Base-by-base conservation (phyloP, 192 early-diverging fungal genomes). In the Umbelopsis isabellina region DNA sequence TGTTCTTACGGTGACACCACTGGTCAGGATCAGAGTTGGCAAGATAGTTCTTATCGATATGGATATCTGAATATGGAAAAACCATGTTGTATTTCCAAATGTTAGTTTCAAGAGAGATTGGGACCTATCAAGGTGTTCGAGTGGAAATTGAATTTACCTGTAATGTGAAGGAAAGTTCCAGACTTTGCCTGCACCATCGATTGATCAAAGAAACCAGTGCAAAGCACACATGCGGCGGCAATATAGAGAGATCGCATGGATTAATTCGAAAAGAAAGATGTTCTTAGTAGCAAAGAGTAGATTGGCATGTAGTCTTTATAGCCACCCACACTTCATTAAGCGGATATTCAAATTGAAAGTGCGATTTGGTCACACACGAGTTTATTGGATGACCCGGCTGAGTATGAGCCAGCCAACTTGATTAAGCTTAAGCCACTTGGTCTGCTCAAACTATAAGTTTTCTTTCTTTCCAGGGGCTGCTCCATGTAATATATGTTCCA, bases 161-260 rank as follows among this genome's bases (percentile, higher is more conserved):
- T 79, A 23, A 79, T 68, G 23, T 79, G 77, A 9, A 79, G 65
- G 50, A 79, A 79, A 46, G 52, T 74, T 18, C 77, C 77, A 18
- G 55, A 61, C 27, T n/a, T 27, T n/a, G 55, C 55, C 55, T 27
- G 27, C 10, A 61, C 55, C 16, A n/a, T 15, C 5, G 23, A 33
- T 33, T 30, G 21, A 33, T 35, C 55, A 37, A 25, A 37, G 18
- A 61, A n/a, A 33, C 23, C 13, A 0, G 30, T 37, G 16, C 27
- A 61, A 6, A 61, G 7, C 16, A 33, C 27, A 0, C 27, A 25
- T 18, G 55, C 55, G 15, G 55, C 55, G 27, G 55, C 18, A 16
- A 61, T 35, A 4, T 12, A 25, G 7, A 35, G 30, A 16, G 33
- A 15, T 18, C 55, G 55, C 55, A 61, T 61, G 30, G 13, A 4